Evolutionary conservation across 495 filamentous ascomycete genomes (phyloP).

Genomic region (Tuber magnatum): DNA sequence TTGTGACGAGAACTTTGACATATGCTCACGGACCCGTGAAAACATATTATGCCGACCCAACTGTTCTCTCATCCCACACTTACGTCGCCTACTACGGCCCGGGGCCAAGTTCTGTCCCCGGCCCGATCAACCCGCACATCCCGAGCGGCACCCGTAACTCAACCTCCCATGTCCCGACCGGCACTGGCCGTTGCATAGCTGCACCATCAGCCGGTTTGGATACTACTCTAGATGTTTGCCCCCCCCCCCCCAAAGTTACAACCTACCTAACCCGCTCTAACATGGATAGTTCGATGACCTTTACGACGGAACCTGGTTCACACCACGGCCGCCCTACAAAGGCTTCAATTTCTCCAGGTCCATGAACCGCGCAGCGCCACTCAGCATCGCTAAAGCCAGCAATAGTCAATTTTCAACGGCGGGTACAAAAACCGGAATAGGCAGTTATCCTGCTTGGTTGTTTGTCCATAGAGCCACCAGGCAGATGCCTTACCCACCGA

Average conservation of each 20-base stretch:
- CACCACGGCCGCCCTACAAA: neutral
- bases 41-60: neutral
- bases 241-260: neutral
- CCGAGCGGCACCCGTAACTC: neutral
- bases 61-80: neutral
- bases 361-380: neutral
- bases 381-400: neutral
- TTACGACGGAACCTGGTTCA: neutral
- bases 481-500: neutral
- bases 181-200: neutral
- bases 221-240: slow-evolving; percentile 2
- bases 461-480: neutral
- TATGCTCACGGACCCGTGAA: neutral
- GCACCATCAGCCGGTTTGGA: slow-evolving; percentile 1
- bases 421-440: neutral
- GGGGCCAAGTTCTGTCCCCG: neutral
- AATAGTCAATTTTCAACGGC: neutral
- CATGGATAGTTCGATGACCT: neutral
- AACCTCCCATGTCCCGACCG: neutral
- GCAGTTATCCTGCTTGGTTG: neutral
- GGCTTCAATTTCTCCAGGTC: slow-evolving; percentile 1
- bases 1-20: slow-evolving; percentile 4
- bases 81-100: neutral
- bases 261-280: neutral
- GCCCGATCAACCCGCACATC: neutral